Percentiles rank a stretch among this genome's conserved stretches.
Evolutionary conservation across 2,329 filamentous ascomycete genomes (phyloP).

Genomic region (Stagonosporopsis rhizophila): DNA sequence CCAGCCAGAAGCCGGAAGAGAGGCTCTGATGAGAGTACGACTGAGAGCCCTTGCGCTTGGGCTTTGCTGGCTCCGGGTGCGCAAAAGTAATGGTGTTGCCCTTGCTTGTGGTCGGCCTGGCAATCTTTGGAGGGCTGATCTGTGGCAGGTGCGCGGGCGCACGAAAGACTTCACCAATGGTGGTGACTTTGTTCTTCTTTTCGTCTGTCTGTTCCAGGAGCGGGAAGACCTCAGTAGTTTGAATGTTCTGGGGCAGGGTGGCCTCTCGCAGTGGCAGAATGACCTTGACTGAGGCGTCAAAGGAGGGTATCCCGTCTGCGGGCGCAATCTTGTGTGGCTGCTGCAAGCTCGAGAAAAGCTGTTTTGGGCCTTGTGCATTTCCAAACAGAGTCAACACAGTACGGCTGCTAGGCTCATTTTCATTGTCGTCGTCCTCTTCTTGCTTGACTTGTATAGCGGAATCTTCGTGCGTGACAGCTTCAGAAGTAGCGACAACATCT

Average conservation of each 20-base stretch:
- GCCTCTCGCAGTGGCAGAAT: conserved; percentile 65
- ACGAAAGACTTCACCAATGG: conserved; percentile 77
- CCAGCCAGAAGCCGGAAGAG: conserved; percentile 70
- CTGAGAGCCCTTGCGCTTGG: conserved; percentile 47
- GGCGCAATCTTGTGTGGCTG: conserved; percentile 53
- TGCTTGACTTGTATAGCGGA: conserved; percentile 28
- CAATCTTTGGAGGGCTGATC: conserved; percentile 74
- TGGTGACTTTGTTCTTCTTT: conserved; percentile 64
- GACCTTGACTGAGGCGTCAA: conserved; percentile 53
- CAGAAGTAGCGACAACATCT: conserved; percentile 16
- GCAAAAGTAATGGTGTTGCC: conserved; percentile 59
- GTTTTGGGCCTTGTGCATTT: conserved; percentile 74
- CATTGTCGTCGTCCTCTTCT: conserved; percentile 26
- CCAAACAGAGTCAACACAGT: conserved; percentile 79
- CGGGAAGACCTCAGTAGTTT: conserved; percentile 70
- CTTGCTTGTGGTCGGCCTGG: conserved; percentile 71
- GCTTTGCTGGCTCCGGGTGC: conserved; percentile 60
- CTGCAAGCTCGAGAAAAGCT: conserved; percentile 87
- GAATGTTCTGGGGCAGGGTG: conserved; percentile 76
- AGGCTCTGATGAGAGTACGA: conserved; percentile 73
- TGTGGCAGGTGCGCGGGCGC: conserved; percentile 69
- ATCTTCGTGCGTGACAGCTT: conserved; percentile 21
- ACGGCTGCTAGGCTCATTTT: conserved; percentile 52
- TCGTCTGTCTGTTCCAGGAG: conserved; percentile 50
- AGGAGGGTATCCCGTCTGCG: conserved; percentile 42